Evolutionary conservation across 495 filamentous ascomycete genomes (phyloP), one percentile per base, ranked within the genome.

Genomic region (Lasiosphaeris hirsuta): DNA sequence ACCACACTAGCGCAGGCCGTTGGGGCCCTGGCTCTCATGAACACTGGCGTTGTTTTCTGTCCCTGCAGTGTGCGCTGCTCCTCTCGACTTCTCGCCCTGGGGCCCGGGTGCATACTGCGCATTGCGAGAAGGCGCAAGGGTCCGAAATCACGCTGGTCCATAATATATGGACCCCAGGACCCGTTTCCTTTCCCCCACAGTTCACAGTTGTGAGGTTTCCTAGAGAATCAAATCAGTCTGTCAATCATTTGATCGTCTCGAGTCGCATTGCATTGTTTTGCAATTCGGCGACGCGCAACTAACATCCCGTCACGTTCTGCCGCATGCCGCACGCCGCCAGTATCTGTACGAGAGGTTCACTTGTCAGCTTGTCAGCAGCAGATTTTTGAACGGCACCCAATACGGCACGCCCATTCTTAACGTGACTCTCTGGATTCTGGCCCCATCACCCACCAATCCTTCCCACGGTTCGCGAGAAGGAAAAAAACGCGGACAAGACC

Each of bases 211-310:
- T 48, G 40, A 40, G 58, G 46, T 63, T 57, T 63, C 53, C 57
- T 52, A 44, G 51, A 46, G 13, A 44, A 19, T 33, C 34, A 54
- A 47, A 59, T 46, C 38, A 46, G 33, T 41, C 49, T 57, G 34
- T 55, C n/a, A 41, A 55, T 40, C 15, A 35, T 38, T 43, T 10
- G 19, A n/a, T 37, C 11, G 36, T 3, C 39, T 10, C n/a, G 13
- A 34, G 15, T 57, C 17, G 46, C 51, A 55, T 57, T 62, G 59
- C 59, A 62, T 62, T 62, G 59, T 62, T 57, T 54, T 62, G 54
- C 59, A 58, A 62, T 62, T 57, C 59, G 23, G 23, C 23, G 23
- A 30, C 23, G 23, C 23, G 23, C 5, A 30, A 5, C 23, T 30
- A 30, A 30, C 23, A 30, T 30, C 23, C 23, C 23, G 23, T 30